phyloP scores from a whole-genome alignment of 2,329 filamentous ascomycete genomes.

The Cladophialophora carrionii region DNA sequence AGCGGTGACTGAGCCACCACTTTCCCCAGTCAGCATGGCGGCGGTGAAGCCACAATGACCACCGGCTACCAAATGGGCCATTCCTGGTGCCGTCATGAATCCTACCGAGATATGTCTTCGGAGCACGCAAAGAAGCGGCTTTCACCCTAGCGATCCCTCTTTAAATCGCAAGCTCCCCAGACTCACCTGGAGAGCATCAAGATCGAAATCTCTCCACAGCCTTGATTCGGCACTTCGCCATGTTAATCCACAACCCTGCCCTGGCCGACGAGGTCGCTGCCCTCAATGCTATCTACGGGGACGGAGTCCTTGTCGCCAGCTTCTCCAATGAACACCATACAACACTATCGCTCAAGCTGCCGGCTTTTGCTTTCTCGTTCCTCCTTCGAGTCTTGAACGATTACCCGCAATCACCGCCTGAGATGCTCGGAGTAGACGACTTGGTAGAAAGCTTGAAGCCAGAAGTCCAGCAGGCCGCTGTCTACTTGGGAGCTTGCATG shows the following conservation, averaged over 20 bases:
- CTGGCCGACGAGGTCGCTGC: conserved; percentile 20
- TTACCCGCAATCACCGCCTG: conserved; percentile 14
- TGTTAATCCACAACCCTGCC: conserved; percentile 10
- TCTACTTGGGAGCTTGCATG: conserved; percentile 19
- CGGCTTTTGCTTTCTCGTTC: conserved; percentile 13
- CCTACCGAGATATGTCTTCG: neutral
- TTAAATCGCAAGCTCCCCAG: neutral
- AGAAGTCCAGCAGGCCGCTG: conserved; percentile 5
- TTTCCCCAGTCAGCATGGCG: neutral
- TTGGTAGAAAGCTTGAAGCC: conserved; percentile 11
- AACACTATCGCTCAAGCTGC: conserved; percentile 13
- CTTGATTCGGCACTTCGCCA: neutral
- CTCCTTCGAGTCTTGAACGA: conserved; percentile 17
- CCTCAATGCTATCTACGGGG: conserved; percentile 27
- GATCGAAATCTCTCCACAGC: neutral
- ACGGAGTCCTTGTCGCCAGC: conserved; percentile 4
- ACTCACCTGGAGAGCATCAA: neutral
- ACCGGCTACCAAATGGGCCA: neutral
- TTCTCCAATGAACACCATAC: conserved; percentile 19
- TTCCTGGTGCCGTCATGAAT: neutral
- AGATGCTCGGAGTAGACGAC: conserved; percentile 20
- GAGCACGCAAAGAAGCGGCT: neutral
- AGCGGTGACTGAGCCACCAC: neutral
- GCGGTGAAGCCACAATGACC: neutral
- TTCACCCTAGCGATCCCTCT: neutral